A percentile compares a stretch with the other conserved stretches of the same genome.
These are phyloP conservation scores for Ceratobasidium sp. DNA, from an alignment of 1,284 basidiomycete genomes.

Conservation along the genomic window DNA sequence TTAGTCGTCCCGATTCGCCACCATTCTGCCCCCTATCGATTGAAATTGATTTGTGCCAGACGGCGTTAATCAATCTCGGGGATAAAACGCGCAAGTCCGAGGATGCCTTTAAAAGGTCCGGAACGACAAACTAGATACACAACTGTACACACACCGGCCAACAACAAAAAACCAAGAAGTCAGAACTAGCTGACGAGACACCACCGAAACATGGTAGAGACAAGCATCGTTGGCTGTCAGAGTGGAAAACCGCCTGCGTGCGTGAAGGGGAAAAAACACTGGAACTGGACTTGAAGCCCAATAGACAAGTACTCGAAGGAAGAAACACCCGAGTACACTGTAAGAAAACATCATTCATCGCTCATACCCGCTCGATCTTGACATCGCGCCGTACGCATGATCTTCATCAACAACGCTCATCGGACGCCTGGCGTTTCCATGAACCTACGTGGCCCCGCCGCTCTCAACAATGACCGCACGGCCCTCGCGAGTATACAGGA, in stretches of 20 bases:
- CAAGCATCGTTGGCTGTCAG: conserved; percentile 4
- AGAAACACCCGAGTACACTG: background rate
- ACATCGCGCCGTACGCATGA: conserved; percentile 46
- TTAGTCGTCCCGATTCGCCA: no score
- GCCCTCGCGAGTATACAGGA: conserved; percentile 25
- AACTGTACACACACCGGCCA: conserved; percentile 27
- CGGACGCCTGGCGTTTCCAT: conserved; percentile 15
- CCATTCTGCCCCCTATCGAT: no score
- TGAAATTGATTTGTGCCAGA: no score
- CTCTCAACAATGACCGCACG: conserved; percentile 24
- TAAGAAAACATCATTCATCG: conserved; percentile 3
- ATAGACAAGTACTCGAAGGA: background rate
- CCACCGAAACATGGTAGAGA: conserved; percentile 4
- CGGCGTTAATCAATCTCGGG: no score
- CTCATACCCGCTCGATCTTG: conserved; percentile 7
- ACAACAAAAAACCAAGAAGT: background rate
- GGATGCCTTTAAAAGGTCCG: no score
- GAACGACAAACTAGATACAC: no score
- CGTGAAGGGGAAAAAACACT: background rate
- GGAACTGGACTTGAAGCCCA: background rate
- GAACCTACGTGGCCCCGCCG: conserved; percentile 2
- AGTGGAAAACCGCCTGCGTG: conserved; percentile 3
- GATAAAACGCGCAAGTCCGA: no score
- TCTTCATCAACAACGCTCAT: conserved; percentile 43
- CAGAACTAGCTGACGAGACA: background rate